Evolutionary conservation across 179 eudicot species (phyloP), one percentile per base, ranked within the genome.

Genomic region (Silene noctiflora): DNA sequence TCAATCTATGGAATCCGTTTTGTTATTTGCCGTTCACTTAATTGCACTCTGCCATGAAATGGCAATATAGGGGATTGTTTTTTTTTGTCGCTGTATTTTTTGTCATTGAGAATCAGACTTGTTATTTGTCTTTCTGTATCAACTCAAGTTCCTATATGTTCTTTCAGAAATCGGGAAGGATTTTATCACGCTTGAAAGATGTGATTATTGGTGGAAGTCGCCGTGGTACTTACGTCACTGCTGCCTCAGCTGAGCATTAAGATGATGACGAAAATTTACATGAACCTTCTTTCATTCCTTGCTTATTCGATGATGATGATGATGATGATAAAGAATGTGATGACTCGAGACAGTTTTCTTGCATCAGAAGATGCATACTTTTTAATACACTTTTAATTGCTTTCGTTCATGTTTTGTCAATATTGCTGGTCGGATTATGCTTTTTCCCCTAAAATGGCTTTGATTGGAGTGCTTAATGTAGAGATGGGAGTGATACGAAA

Each of bases 161-260:
- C 4, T 66, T 33, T 46, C 91, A 92, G 97, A 92, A 86, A 83
- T 78, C 90, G 13, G 84, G 87, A 75, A 85, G 84, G 88, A 77
- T 89, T 20, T 58, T 92, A 65, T 81, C 93, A 67, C 93, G 96
- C 66, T 83, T 93, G 79, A 93, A 91, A 83, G 96, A 93, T 58
- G 83, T 85, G 74, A 79, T 89, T 62, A 87, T 88, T 17, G 96
- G 96, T 73, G 94, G 92, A 63, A 82, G 78, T 77, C 83, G 84
- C 67, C 87, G 88, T 35, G 87, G 86, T 81, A 80, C 91, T 42
- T 78, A 82, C 72, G 70, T 88, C 77, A 79, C 88, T 69, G 84
- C 84, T 76, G 75, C 85, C 77, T 79, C 90, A 46, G 62, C 81
- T 12, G 87, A 90, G 68, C 94, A 31, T 78, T 92, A 80, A 85